Evolutionary conservation across 805 yeast genomes (phyloP).

Genomic region (Saccharomycopsis javanensis): DNA sequence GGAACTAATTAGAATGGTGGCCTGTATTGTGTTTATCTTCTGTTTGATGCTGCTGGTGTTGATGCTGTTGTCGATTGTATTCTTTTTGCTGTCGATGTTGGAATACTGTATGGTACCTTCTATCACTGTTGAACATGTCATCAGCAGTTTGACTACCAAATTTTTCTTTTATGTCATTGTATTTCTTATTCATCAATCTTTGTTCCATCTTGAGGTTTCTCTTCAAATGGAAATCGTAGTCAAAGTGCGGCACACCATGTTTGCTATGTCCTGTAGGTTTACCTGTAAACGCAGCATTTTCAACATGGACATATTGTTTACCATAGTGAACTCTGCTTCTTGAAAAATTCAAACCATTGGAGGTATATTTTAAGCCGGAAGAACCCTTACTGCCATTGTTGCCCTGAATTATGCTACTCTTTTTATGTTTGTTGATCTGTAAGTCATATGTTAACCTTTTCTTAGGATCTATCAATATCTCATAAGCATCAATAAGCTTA

Average conservation of each 20-base stretch:
- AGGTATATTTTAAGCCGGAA: slow-evolving; percentile 7
- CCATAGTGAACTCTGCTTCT: slow-evolving; percentile 20
- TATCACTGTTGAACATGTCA: slow-evolving; percentile 6
- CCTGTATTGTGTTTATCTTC: no score
- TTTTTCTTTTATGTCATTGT: slow-evolving; percentile 1
- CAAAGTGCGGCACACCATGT: slow-evolving; percentile 37
- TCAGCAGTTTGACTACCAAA: slow-evolving; percentile 2
- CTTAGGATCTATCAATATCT: slow-evolving; percentile 31
- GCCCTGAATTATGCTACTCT: neutral
- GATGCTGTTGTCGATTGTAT: neutral
- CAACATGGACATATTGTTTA: slow-evolving; percentile 17
- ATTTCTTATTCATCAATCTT: slow-evolving; percentile 29
- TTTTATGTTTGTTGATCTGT: slow-evolving; percentile 20
- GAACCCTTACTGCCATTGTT: neutral
- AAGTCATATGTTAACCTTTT: slow-evolving; percentile 31
- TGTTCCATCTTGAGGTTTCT: slow-evolving; percentile 37
- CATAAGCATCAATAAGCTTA: slow-evolving; percentile 35
- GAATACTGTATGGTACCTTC: slow-evolving; percentile 10
- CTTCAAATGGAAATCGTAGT: slow-evolving; percentile 34
- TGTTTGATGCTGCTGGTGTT: neutral
- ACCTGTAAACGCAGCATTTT: slow-evolving; percentile 27
- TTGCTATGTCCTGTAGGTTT: slow-evolving; percentile 28
- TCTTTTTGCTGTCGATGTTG: slow-evolving; percentile 1
- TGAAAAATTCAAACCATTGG: slow-evolving; percentile 16
- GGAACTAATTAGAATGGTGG: no score